Evolutionary conservation across 495 filamentous ascomycete species (phyloP), one percentile per base, ranked within the genome.

Genomic region (Beverwykella pulmonaria): DNA sequence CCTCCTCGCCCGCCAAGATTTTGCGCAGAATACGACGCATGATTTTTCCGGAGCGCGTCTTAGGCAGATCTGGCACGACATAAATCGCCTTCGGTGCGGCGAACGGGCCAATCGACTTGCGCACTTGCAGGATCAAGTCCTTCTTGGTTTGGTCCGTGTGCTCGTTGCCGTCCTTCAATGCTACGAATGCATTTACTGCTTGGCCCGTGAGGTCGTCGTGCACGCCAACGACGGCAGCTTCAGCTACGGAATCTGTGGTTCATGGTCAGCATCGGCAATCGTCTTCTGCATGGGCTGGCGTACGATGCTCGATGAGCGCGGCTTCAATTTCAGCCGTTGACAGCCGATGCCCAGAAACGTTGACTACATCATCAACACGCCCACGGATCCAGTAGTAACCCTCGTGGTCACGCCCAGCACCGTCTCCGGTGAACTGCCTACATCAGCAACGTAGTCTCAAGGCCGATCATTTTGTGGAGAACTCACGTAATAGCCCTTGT

Each of bases 301-400:
- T 80, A 87, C 84, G 83, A 75, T 97, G 91, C 82, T 98, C 94
- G 65, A 98, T 86, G 41, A 98, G 84, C 20, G 94, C 94, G 30
- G 94, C 94, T 79, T 98, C 94, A 66, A 98, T 98, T 78, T 98
- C 94, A 49, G 94, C 94, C 19, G 95, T 99, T 14, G 93, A 97
- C 48, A 99, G 83, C 76, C 94, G 87, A 75, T 99, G 95, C 30
- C 94, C 94, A 65, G 88, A 92, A 54, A 99, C 94, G 76, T 98
- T 99, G 74, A 99, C 93, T 60, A 98, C 94, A 71, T 99, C 94
- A 74, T 99, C 94, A 29, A 98, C 94, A 80, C 94, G 92, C 53
- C 94, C 95, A 61, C 95, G 92, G 78, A 99, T 98, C 95, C 95
- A 98, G 85, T 98, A 98, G 82, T 98, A 98, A 55, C 94, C 94